phyloP scores from a whole-genome alignment of 805 yeast genomes.

The Candida loeiensis region DNA sequence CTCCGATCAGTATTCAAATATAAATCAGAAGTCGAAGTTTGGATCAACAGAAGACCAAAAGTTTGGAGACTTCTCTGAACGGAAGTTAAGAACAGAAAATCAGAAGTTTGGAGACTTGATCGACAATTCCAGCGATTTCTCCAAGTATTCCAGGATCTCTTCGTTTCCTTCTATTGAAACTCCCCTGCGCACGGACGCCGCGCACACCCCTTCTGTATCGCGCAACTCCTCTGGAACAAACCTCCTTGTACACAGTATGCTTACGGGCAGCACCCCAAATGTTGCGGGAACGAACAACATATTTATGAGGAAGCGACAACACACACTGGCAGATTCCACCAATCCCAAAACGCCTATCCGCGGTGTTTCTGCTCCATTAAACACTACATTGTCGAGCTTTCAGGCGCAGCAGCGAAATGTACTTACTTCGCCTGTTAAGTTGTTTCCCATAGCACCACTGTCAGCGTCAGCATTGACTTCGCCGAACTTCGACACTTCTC shows the following conservation, averaged over 20 bases:
- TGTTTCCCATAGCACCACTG: conserved; percentile 2
- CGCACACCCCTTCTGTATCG: background rate
- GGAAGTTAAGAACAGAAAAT: too few relatives aligned
- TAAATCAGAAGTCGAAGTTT: too few relatives aligned
- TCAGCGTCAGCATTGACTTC: background rate
- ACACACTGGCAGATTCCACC: conserved; percentile 1
- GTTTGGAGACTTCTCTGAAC: too few relatives aligned
- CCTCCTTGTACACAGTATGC: conserved; percentile 1
- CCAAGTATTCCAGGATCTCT: background rate
- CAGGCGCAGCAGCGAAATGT: conserved; percentile 9
- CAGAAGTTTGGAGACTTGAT: too few relatives aligned
- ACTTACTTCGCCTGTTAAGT: conserved; percentile 9
- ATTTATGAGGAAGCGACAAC: conserved; percentile 10
- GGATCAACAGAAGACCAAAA: too few relatives aligned
- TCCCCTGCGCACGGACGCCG: background rate
- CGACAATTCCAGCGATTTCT: too few relatives aligned
- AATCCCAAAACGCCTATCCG: conserved; percentile 9
- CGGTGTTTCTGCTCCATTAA: background rate
- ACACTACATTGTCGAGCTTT: conserved; percentile 3
- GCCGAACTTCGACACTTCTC: background rate
- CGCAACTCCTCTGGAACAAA: conserved; percentile 2
- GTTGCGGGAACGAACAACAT: conserved; percentile 8
- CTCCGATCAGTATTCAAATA: too few relatives aligned
- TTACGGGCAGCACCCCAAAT: conserved; percentile 1
- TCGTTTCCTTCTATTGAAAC: background rate